Evolutionary conservation across 768 basidiomycete species (phyloP).

Genomic region (Lyophyllum atratum): DNA sequence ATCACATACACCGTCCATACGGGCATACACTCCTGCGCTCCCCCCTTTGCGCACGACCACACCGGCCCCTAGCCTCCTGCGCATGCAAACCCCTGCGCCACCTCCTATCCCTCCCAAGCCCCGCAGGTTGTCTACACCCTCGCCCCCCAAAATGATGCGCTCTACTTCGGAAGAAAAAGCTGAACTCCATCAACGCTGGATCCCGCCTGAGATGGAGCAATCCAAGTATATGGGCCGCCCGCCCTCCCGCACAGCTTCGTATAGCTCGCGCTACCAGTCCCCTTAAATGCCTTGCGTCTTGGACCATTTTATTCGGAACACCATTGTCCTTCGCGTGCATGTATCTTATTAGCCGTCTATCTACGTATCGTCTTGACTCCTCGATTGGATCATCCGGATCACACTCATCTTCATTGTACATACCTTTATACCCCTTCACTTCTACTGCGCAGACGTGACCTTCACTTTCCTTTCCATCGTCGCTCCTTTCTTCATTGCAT

Average conservation of each 20-base stretch:
- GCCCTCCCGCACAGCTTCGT: conserved; percentile 28
- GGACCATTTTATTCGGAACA: conserved; percentile 17
- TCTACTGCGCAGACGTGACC: conserved; percentile 13
- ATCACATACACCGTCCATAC: conserved; percentile 25
- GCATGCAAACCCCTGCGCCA: conserved; percentile 37
- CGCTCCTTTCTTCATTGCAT: conserved; percentile 24
- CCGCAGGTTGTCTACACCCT: conserved; percentile 52
- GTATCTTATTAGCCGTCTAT: conserved; percentile 30
- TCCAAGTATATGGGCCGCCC: conserved; percentile 23
- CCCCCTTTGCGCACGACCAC: conserved; percentile 32
- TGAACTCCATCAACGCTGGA: conserved; percentile 63
- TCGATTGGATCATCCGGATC: conserved; percentile 20
- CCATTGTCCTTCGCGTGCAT: conserved; percentile 22
- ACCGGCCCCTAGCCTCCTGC: conserved; percentile 36
- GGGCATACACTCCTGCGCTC: conserved; percentile 47
- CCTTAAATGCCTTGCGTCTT: conserved; percentile 17
- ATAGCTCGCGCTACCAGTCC: conserved; percentile 23
- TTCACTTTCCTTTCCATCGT: conserved; percentile 27
- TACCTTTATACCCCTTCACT: conserved; percentile 28
- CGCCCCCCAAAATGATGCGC: conserved; percentile 59
- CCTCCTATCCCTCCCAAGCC: conserved; percentile 41
- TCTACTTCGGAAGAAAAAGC: conserved; percentile 70
- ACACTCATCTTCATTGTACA: conserved; percentile 29
- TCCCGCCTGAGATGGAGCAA: conserved; percentile 43
- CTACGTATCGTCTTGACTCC: conserved; percentile 13